A percentile compares a stretch with the other conserved stretches of the same genome.
Conservation (phyloP, 2,329 filamentous ascomycete species). For the Trichoderma asperellum region DNA sequence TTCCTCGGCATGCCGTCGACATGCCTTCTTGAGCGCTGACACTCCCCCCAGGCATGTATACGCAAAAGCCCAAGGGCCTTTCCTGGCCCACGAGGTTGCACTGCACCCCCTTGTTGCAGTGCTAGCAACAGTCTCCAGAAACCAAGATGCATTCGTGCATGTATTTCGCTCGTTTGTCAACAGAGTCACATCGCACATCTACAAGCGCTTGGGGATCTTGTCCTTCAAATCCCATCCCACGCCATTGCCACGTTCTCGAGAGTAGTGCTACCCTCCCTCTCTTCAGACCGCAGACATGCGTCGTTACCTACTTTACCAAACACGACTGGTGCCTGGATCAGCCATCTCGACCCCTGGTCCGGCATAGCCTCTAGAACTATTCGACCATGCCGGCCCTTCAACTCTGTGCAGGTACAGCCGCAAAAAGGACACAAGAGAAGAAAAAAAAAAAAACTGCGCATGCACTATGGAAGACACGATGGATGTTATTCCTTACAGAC, state of each 20-base stretch:
- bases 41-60: background rate
- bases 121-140: background rate
- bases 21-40: constrained; percentile 19
- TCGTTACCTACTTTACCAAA: constrained; percentile 1
- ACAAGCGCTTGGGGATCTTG: constrained; percentile 22
- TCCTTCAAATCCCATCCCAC: constrained; percentile 21
- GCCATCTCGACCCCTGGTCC: background rate
- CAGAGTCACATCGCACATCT: constrained; percentile 20
- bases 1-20: background rate
- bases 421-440: too few species aligned
- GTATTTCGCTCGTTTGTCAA: background rate
- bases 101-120: background rate
- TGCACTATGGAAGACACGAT: background rate
- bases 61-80: background rate
- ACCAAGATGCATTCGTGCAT: constrained; percentile 12
- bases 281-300: background rate
- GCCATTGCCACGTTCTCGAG: constrained; percentile 22
- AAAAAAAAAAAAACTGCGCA: background rate
- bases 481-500: background rate
- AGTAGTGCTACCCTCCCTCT: constrained; percentile 20
- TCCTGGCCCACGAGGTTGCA: constrained; percentile 16
- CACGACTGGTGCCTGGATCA: constrained; percentile 13
- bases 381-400: constrained; percentile 8
- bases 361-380: background rate
- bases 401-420: background rate